Evolutionary conservation across 2,329 filamentous ascomycete species (phyloP).

Genomic region (Truncatella angustata): DNA sequence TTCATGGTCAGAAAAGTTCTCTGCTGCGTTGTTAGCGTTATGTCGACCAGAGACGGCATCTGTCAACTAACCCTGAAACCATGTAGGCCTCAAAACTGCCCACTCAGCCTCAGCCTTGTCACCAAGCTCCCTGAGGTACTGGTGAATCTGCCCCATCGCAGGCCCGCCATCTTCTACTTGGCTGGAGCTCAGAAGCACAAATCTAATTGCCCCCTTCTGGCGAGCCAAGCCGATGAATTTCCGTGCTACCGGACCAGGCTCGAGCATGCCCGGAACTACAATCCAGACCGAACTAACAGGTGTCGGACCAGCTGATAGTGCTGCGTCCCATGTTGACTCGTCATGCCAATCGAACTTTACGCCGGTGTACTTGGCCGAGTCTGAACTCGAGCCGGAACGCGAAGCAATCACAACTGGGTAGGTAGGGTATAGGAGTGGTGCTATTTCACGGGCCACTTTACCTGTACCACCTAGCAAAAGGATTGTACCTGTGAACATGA

Average conservation of each 20-base stretch:
- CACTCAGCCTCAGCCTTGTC: slow-evolving; percentile 35
- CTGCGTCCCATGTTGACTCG: slow-evolving; percentile 38
- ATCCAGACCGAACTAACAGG: slow-evolving; percentile 39
- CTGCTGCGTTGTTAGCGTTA: slow-evolving; percentile 13
- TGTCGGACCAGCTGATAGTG: slow-evolving; percentile 10
- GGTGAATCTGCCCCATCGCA: slow-evolving; percentile 34
- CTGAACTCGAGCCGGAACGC: slow-evolving; percentile 25
- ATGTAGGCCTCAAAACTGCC: slow-evolving; percentile 43
- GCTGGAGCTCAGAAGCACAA: slow-evolving; percentile 43
- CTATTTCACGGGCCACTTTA: slow-evolving; percentile 40
- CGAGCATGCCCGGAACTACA: slow-evolving; percentile 32
- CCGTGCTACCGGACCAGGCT: slow-evolving; percentile 32
- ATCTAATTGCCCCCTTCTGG: slow-evolving; percentile 34
- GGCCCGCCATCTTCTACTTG: slow-evolving; percentile 33
- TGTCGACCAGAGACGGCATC: neutral
- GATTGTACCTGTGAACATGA: slow-evolving; percentile 19
- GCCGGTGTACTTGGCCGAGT: slow-evolving; percentile 14
- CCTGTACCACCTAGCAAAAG: slow-evolving; percentile 45
- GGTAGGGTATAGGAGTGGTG: slow-evolving; percentile 29
- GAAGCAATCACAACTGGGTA: slow-evolving; percentile 36
- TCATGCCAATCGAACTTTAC: slow-evolving; percentile 46
- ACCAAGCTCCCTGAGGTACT: slow-evolving; percentile 36
- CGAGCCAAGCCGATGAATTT: slow-evolving; percentile 41
- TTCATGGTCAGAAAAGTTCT: slow-evolving; percentile 1
- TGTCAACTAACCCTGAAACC: slow-evolving; percentile 35